phyloP scores from a whole-genome alignment of 1,284 basidiomycete species.

The Naganishia sp. region DNA sequence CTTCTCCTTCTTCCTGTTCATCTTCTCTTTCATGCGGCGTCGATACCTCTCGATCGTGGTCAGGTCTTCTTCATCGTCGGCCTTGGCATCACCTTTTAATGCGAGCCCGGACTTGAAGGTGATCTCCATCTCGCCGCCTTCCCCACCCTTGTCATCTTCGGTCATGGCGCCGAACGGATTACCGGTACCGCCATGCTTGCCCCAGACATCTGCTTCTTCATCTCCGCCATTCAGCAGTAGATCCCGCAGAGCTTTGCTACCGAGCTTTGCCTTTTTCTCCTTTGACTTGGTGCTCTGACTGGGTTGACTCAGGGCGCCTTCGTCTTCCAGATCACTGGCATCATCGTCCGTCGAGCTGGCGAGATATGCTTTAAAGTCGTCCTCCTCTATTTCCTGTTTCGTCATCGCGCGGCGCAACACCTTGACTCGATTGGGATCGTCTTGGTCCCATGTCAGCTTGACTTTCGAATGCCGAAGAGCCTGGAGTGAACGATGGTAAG shows the following conservation, averaged over 20 bases:
- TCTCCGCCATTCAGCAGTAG: conserved; percentile 68
- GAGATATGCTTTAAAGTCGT: conserved; percentile 80
- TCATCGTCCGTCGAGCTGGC: conserved; percentile 68
- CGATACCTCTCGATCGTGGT: conserved; percentile 80
- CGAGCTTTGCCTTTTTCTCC: conserved; percentile 43
- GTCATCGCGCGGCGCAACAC: conserved; percentile 76
- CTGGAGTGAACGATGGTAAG: conserved; percentile 54
- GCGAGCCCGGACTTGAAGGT: conserved; percentile 85
- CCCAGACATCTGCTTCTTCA: conserved; percentile 70
- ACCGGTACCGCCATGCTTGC: conserved; percentile 50
- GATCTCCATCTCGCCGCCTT: conserved; percentile 74
- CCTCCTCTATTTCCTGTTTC: conserved; percentile 81
- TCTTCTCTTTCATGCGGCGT: conserved; percentile 82
- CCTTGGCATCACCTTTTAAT: conserved; percentile 43
- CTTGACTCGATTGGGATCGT: conserved; percentile 84
- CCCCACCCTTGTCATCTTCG: conserved; percentile 32
- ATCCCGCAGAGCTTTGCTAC: conserved; percentile 66
- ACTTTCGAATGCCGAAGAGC: conserved; percentile 98
- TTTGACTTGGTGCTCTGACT: conserved; percentile 19
- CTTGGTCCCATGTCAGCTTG: conserved; percentile 97
- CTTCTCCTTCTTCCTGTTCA: conserved; percentile 64
- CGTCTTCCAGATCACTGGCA: conserved; percentile 55
- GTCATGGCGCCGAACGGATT: conserved; percentile 40
- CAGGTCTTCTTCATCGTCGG: conserved; percentile 61
- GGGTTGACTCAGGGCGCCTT: conserved; percentile 53